A percentile compares a stretch with the other conserved stretches of the same genome.
Conservation (phyloP, 2,329 filamentous ascomycete genomes). For the Biscogniauxia sp. region DNA sequence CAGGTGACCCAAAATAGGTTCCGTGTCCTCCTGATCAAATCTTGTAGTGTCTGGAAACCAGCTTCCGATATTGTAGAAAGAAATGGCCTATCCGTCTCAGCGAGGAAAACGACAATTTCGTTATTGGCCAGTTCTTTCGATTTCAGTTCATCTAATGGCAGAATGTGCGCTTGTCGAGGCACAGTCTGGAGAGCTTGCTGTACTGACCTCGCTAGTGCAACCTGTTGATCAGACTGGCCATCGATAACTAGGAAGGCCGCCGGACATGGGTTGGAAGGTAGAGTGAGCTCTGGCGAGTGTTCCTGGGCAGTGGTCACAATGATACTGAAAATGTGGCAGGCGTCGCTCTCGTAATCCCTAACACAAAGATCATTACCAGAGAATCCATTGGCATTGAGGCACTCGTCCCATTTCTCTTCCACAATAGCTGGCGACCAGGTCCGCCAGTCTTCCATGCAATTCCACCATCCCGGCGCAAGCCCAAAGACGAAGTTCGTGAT, state of each 20-base stretch:
- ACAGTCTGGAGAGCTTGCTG: not conserved
- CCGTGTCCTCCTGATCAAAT: conserved; percentile 15
- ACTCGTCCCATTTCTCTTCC: conserved; percentile 19
- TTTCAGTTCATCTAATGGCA: conserved; percentile 8
- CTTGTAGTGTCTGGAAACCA: conserved; percentile 20
- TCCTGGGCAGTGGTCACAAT: conserved; percentile 22
- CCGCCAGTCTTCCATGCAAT: conserved; percentile 11
- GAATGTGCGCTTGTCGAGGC: conserved; percentile 3
- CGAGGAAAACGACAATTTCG: conserved; percentile 23
- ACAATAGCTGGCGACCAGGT: conserved; percentile 7
- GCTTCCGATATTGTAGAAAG: conserved; percentile 24
- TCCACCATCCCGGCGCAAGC: conserved; percentile 21
- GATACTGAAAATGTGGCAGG: conserved; percentile 22
- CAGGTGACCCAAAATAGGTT: conserved; percentile 29
- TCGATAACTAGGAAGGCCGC: conserved; percentile 19
- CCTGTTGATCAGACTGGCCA: conserved; percentile 14
- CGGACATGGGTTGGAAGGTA: not conserved
- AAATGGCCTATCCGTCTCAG: conserved; percentile 23
- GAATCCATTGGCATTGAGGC: conserved; percentile 19
- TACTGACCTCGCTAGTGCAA: conserved; percentile 4
- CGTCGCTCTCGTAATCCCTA: conserved; percentile 19
- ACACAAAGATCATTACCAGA: conserved; percentile 24
- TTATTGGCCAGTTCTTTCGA: conserved; percentile 7
- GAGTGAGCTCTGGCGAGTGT: not conserved
- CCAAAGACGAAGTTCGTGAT: conserved; percentile 26